These are phyloP conservation scores for Melocanna baccifera DNA, from an alignment of 176 grass and related monocot species.

Conservation along the genomic window DNA sequence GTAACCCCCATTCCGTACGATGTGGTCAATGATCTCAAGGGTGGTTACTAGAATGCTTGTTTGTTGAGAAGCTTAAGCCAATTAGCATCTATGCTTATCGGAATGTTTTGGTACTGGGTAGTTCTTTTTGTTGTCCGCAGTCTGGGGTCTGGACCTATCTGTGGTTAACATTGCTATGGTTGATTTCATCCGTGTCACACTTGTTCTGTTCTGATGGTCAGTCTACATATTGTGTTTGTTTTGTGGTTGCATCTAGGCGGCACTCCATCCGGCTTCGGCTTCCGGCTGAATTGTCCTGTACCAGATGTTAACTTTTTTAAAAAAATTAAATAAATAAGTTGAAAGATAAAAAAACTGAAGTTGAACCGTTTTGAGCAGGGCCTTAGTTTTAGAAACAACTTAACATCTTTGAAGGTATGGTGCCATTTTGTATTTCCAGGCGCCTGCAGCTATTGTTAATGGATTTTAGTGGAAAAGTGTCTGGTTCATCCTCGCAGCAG, in stretches of 20 bases:
- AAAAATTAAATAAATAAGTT: no score
- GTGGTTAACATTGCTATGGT: constrained; percentile 41
- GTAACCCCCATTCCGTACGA: constrained; percentile 94
- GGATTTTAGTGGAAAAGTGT: no score
- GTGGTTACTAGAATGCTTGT: constrained; percentile 69
- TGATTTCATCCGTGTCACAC: background rate
- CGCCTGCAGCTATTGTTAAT: background rate
- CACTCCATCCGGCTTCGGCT: no score
- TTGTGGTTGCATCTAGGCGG: background rate
- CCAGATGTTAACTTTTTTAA: no score
- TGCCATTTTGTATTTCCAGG: background rate
- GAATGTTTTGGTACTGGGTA: constrained; percentile 33
- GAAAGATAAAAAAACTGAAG: no score
- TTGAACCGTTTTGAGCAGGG: no score
- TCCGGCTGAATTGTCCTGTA: no score
- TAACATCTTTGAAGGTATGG: no score
- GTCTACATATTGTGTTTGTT: background rate
- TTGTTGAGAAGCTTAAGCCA: constrained; percentile 1
- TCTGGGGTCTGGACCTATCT: constrained; percentile 30
- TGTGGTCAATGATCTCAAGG: constrained; percentile 97
- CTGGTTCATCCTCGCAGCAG: no score
- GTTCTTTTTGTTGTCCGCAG: constrained; percentile 23
- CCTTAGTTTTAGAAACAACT: background rate
- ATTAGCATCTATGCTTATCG: constrained; percentile 28
- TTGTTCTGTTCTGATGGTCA: background rate